phyloP scores from a whole-genome alignment of 2,329 filamentous ascomycete genomes.

The Clarireedia paspali region DNA sequence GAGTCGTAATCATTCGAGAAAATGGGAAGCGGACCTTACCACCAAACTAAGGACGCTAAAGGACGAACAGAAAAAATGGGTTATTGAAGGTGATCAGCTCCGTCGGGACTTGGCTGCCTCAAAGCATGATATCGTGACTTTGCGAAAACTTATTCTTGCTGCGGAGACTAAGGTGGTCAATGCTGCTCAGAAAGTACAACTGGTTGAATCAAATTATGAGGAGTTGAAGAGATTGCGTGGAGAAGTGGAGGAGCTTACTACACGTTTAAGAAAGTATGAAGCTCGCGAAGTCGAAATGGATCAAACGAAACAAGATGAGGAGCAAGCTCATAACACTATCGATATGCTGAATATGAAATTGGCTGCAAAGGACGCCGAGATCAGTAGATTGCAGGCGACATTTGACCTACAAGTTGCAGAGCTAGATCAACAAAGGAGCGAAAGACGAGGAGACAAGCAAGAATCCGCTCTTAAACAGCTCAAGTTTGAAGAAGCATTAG shows the following conservation, averaged over 20 bases:
- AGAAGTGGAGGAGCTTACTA: slow-evolving; percentile 53
- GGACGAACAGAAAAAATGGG: slow-evolving; percentile 63
- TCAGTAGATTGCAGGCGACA: slow-evolving; percentile 11
- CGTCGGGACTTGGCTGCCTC: slow-evolving; percentile 50
- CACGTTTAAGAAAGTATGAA: slow-evolving; percentile 54
- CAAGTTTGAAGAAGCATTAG: slow-evolving; percentile 17
- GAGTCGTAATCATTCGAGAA: slow-evolving; percentile 65
- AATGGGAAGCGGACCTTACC: slow-evolving; percentile 66
- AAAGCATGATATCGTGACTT: slow-evolving; percentile 52
- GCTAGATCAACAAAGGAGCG: no score
- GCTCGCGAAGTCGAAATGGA: slow-evolving; percentile 55
- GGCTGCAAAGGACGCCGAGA: slow-evolving; percentile 41
- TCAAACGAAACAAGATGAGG: slow-evolving; percentile 47
- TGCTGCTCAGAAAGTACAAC: slow-evolving; percentile 55
- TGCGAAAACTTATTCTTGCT: slow-evolving; percentile 58
- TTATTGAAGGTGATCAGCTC: slow-evolving; percentile 47
- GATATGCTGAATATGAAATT: slow-evolving; percentile 53
- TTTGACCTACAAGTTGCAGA: no score
- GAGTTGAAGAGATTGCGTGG: slow-evolving; percentile 52
- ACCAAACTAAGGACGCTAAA: slow-evolving; percentile 57
- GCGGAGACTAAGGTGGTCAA: slow-evolving; percentile 62
- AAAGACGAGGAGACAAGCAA: slow-evolving; percentile 12
- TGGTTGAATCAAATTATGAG: slow-evolving; percentile 51
- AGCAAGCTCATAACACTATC: slow-evolving; percentile 50
- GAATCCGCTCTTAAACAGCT: slow-evolving; percentile 6